Conservation (phyloP, 1,284 basidiomycete species). For the Cerrena zonata region DNA sequence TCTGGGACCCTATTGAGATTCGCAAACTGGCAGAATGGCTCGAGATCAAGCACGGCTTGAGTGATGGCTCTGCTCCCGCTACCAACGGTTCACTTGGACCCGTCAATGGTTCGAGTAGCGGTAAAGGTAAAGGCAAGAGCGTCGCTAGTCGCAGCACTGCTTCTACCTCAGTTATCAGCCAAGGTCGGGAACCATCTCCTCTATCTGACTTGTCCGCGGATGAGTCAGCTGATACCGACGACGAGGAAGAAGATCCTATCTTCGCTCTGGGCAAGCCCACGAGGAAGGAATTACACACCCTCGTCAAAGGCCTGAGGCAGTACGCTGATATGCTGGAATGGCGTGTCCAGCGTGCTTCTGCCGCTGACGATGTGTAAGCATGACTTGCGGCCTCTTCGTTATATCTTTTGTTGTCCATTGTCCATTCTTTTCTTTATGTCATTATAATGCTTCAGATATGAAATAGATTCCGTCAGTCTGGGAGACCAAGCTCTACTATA, state of each 20-base stretch:
- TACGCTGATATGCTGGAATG: conserved; percentile 33
- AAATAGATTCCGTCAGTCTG: too few relatives aligned
- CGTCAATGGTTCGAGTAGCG: background rate
- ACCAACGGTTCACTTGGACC: background rate
- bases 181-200: conserved; percentile 10
- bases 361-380: conserved; percentile 2
- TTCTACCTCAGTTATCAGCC: background rate
- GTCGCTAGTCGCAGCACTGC: background rate
- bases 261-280: conserved; percentile 14
- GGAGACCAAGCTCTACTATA: too few relatives aligned
- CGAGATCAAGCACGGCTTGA: conserved; percentile 42
- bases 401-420: too few relatives aligned
- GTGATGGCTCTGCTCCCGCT: conserved; percentile 21
- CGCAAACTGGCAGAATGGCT: conserved; percentile 62
- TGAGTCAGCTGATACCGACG: background rate
- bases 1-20: conserved; percentile 60
- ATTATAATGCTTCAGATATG: too few relatives aligned
- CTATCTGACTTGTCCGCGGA: conserved; percentile 17
- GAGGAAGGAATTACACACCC: conserved; percentile 17
- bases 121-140: background rate
- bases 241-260: conserved; percentile 10
- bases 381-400: background rate
- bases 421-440: too few relatives aligned
- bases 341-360: conserved; percentile 25
- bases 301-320: conserved; percentile 27